phyloP scores from a whole-genome alignment of 2,329 filamentous ascomycete species.

The Ophiostoma ips region DNA sequence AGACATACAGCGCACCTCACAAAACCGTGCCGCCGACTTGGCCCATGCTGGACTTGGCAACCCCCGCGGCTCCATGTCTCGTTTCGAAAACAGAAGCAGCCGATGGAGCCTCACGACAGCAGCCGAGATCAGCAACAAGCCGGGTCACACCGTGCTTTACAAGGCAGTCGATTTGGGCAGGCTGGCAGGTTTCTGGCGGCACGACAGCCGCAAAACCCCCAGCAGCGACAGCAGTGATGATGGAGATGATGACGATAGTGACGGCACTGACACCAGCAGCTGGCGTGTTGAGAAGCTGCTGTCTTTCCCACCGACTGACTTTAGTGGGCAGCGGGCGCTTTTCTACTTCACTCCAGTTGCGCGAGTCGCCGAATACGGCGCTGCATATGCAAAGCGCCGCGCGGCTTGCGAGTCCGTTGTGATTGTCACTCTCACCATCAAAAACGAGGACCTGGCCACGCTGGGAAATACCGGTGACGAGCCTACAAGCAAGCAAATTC shows the following conservation, averaged over 20 bases:
- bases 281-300: background rate
- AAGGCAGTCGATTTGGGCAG: background rate
- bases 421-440: background rate
- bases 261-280: background rate
- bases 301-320: background rate
- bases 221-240: background rate
- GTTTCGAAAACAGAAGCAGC: background rate
- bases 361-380: background rate
- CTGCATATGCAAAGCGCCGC: background rate
- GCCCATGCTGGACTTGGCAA: background rate
- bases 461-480: background rate
- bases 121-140: background rate
- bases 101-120: too few relatives aligned
- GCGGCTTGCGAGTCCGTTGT: background rate
- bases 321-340: background rate
- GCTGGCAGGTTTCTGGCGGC: background rate
- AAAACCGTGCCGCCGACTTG: background rate
- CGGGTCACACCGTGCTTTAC: background rate
- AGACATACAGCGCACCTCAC: background rate
- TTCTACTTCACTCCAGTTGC: background rate
- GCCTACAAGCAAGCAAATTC: background rate
- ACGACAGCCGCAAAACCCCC: too few relatives aligned
- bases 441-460: background rate
- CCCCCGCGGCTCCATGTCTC: background rate
- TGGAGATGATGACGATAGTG: background rate